phyloP scores from a whole-genome alignment of 2,329 filamentous ascomycete genomes.

The Alternaria viburni region DNA sequence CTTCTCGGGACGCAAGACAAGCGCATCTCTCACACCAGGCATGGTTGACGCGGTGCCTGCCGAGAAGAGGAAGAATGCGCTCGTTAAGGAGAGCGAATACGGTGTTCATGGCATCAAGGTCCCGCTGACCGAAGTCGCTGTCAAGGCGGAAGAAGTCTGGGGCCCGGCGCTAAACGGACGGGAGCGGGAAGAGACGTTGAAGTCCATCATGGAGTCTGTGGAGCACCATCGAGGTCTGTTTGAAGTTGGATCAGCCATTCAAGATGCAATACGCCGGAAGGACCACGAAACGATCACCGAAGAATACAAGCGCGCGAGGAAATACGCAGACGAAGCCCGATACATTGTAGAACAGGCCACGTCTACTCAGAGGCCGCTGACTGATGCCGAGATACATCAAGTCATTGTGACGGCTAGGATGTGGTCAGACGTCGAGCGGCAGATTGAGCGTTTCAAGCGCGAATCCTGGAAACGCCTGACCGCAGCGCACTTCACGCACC shows the following conservation, averaged over 20 bases:
- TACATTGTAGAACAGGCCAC: constrained; percentile 65
- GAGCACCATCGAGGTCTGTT: constrained; percentile 82
- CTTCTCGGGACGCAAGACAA: constrained; percentile 57
- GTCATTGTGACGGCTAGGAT: constrained; percentile 88
- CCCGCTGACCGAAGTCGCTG: constrained; percentile 85
- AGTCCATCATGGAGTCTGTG: constrained; percentile 75
- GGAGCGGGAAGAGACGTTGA: constrained; percentile 88
- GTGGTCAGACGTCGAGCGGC: constrained; percentile 92
- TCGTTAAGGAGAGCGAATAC: constrained; percentile 79
- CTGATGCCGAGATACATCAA: constrained; percentile 81
- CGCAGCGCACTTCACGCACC: constrained; percentile 64
- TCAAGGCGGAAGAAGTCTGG: constrained; percentile 97
- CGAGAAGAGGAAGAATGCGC: constrained; percentile 83
- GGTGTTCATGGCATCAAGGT: constrained; percentile 70
- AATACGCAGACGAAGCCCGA: constrained; percentile 79
- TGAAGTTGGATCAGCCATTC: constrained; percentile 76
- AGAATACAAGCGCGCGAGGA: constrained; percentile 82
- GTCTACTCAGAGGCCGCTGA: constrained; percentile 62
- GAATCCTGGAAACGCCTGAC: constrained; percentile 86
- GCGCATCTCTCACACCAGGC: constrained; percentile 36
- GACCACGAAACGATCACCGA: constrained; percentile 90
- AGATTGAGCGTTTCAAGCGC: constrained; percentile 84
- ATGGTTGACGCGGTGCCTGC: constrained; percentile 37
- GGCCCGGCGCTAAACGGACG: constrained; percentile 89
- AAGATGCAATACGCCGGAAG: constrained; percentile 85